Conservation (phyloP, 768 basidiomycete genomes). For the Mycena kentingensis region DNA sequence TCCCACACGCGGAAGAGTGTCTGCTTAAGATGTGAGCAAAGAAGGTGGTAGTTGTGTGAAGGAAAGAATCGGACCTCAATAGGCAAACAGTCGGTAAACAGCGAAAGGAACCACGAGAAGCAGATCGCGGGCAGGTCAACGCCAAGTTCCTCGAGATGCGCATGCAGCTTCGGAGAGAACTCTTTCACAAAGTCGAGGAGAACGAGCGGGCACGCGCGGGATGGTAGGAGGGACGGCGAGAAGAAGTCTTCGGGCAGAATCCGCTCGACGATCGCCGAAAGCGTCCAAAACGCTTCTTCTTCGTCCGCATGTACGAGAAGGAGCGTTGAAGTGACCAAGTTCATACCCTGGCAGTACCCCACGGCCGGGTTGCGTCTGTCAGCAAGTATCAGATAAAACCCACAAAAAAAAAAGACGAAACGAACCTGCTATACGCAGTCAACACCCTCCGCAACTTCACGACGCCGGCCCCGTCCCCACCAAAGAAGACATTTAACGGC, state of each 20-base stretch:
- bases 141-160: slow-evolving; percentile 76
- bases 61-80: slow-evolving; percentile 67
- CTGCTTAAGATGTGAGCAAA: slow-evolving; percentile 39
- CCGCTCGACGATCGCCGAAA: slow-evolving; percentile 84
- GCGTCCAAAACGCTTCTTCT: slow-evolving; percentile 97
- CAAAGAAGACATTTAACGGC: slow-evolving; percentile 96
- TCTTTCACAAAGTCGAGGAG: slow-evolving; percentile 86
- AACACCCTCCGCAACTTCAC: slow-evolving; percentile 88
- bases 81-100: slow-evolving; percentile 95
- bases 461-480: slow-evolving; percentile 93
- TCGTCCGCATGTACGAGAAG: slow-evolving; percentile 92
- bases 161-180: slow-evolving; percentile 68
- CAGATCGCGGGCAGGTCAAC: slow-evolving; percentile 93
- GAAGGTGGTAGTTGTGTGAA: too few species aligned
- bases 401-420: slow-evolving; percentile 10
- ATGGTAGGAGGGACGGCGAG: slow-evolving; percentile 87
- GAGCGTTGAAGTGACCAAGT: slow-evolving; percentile 92
- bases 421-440: slow-evolving; percentile 89
- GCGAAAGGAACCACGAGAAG: slow-evolving; percentile 97
- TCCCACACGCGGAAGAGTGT: slow-evolving; percentile 97
- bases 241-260: slow-evolving; percentile 93
- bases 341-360: slow-evolving; percentile 96
- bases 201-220: slow-evolving; percentile 91
- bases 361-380: slow-evolving; percentile 85
- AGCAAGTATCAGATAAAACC: background rate